Base-by-base conservation (phyloP, 768 basidiomycete genomes). In the Mycena venus region DNA sequence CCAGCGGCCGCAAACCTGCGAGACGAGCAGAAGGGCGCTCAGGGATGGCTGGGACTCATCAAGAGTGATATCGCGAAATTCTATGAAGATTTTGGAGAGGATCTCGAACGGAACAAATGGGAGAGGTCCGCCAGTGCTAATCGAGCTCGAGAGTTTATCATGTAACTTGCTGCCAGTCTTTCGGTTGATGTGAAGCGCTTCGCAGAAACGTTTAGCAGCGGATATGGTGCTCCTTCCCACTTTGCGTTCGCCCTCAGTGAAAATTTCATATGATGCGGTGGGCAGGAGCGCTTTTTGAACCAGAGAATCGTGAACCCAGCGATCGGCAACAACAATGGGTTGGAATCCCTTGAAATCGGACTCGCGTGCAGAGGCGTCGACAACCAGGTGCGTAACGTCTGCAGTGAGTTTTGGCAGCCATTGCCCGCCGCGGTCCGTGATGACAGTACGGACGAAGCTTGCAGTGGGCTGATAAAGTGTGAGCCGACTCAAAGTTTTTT, bases 1-100 rank as follows among this genome's bases (percentile, higher is more conserved):
- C 55, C 66, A 68, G 53, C 55, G 66, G 17, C 66, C 15, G 66
- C 66, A 68, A 4, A 68, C 55, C 8, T 68, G 66, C 27, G 55
- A 42, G 14, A 68, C 27, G 2, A 15, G 15, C 17, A 58, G 38
- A 7, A 58, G 40, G 19, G 14, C 19, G 55, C 21, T 11, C 4
- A 58, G 14, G 19, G 55, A 29, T 4, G 29, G 55, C 5, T 9
- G 9, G 23, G 38, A 15, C 1, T 9, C 7, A 4, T 15, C 27
- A n/a, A 68, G 38, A 36, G 23, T 3, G 17, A 29, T 38, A 27
- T 68, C 53, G 17, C 55, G 51, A 23, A 56, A 42, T 15, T 23
- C 5, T 21, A 68, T n/a, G 36, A 68, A 68, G 7, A 68, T 58
- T 25, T 68, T 58, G 66, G 38, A 17, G 38, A 68, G 31, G 14